Evolutionary conservation across 2,329 filamentous ascomycete species (phyloP), one percentile per base, ranked within the genome.

Genomic region (Fusarium sublunatum): DNA sequence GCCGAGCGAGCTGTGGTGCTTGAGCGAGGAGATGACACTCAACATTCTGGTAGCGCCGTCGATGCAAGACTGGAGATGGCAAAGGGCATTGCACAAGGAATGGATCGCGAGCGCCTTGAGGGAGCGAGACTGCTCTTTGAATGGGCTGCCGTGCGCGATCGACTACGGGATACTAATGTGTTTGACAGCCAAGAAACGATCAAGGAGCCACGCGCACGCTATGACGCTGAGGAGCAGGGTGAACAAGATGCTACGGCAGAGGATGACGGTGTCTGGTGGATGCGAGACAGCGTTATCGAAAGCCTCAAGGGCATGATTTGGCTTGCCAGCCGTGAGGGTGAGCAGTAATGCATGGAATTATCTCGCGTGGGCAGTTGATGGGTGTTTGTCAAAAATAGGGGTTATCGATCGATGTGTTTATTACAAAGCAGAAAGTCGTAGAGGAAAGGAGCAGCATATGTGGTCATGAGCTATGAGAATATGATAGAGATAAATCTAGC

Each of bases 1-100:
- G 86, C 89, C 1, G 92, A 96, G 69, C 84, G 86, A 51, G 83
- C 83, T 1, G 78, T 87, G 24, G 82, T 91, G 4, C 78, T 92
- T 8, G 82, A 79, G 74, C 81, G 70, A 7, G 81, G 78, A 11
- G 75, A 81, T 5, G 78, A 82, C 26, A 83, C 80, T 6, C 80
- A 79, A 4, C 79, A 81, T 25, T 79, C 78, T 0, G 77, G 77
- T n/a, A 77, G 79, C 7, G 80, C 80, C 0, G 86, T 96, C 1
- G 93, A 97, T 72, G 86, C 88, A 29, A 82, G 89, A 35, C 77
- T 97, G 25, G 85, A 89, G 55, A 80, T 97, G 43, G 85, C 84
- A 65, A 72, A 72, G 45, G 78, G 79, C 22, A 80, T 81, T 31
- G 53, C 81, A 43, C 76, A 79, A 5, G 76, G 75, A 2, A 77